These are phyloP conservation scores for Colletotrichum brevisporum DNA, from an alignment of 2,329 filamentous ascomycete genomes.

Conservation along the genomic window DNA sequence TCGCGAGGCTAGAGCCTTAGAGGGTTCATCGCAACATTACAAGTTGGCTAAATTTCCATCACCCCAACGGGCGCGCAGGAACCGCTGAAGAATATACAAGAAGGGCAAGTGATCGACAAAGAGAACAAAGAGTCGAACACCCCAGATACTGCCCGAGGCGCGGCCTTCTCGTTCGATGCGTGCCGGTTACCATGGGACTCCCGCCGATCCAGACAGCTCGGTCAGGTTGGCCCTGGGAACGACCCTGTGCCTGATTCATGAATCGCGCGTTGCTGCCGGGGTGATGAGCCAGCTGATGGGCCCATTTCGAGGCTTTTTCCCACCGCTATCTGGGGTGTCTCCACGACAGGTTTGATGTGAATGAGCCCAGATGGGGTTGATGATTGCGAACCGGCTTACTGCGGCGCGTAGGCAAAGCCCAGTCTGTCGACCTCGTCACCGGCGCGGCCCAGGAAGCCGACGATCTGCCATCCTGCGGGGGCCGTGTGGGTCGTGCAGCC, in stretches of 20 bases:
- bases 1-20: too few species aligned
- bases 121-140: slow-evolving; percentile 5
- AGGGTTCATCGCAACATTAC: too few species aligned
- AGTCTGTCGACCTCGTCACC: slow-evolving; percentile 71
- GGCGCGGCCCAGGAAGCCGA: slow-evolving; percentile 66
- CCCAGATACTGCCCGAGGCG: too few species aligned
- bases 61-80: slow-evolving; percentile 12
- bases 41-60: not conserved
- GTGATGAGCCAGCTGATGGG: not conserved
- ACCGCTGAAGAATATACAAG: slow-evolving; percentile 20
- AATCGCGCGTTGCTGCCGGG: slow-evolving; percentile 21
- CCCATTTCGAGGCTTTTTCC: slow-evolving; percentile 1
- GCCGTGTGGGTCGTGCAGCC: slow-evolving; percentile 64
- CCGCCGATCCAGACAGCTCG: slow-evolving; percentile 2
- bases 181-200: too few species aligned
- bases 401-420: slow-evolving; percentile 60
- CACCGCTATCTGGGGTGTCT: not conserved
- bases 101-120: slow-evolving; percentile 18
- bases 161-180: not conserved
- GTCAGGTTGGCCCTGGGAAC: not conserved
- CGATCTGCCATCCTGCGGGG: slow-evolving; percentile 64
- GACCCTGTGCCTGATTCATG: slow-evolving; percentile 15
- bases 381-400: slow-evolving; percentile 6
- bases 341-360: not conserved
- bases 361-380: too few species aligned